phyloP scores from a whole-genome alignment of 768 basidiomycete species.

The Roridomyces roridus region DNA sequence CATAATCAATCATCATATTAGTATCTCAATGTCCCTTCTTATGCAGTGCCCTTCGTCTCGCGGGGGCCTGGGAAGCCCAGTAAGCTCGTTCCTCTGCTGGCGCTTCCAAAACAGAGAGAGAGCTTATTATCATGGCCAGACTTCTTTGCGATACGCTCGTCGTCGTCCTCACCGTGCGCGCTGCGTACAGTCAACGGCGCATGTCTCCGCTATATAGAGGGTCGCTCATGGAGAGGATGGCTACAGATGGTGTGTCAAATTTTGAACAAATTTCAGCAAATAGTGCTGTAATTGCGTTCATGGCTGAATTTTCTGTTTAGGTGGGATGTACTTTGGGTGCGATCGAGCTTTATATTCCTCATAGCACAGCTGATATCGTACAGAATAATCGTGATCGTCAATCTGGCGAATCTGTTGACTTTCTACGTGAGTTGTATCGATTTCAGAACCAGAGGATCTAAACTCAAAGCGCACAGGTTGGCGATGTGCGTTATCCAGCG shows the following conservation, averaged over 20 bases:
- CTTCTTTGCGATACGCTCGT: slow-evolving; percentile 13
- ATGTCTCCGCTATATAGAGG: background rate
- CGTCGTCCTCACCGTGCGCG: slow-evolving; percentile 5
- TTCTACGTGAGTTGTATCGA: slow-evolving; percentile 4
- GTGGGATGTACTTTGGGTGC: slow-evolving; percentile 15
- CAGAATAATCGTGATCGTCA: slow-evolving; percentile 5
- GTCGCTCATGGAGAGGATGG: slow-evolving; percentile 3
- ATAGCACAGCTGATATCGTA: background rate
- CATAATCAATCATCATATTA: no score
- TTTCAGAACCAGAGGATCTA: no score
- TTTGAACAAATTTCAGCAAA: no score
- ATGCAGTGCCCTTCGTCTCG: slow-evolving; percentile 11
- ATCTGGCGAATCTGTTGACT: slow-evolving; percentile 9
- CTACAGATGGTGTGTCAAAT: background rate
- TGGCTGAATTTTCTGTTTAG: background rate
- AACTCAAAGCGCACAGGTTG: no score
- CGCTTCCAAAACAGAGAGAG: no score
- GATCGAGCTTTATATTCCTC: background rate
- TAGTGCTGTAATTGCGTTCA: no score
- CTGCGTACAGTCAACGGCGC: slow-evolving; percentile 10
- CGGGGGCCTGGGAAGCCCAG: slow-evolving; percentile 15
- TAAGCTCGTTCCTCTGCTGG: background rate
- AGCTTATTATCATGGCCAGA: background rate
- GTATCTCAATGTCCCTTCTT: background rate
- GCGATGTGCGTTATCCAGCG: background rate